Percentiles rank a stretch among this genome's conserved stretches.
Conservation (phyloP, 176 grass and related monocot species). For the Eleusine coracana region DNA sequence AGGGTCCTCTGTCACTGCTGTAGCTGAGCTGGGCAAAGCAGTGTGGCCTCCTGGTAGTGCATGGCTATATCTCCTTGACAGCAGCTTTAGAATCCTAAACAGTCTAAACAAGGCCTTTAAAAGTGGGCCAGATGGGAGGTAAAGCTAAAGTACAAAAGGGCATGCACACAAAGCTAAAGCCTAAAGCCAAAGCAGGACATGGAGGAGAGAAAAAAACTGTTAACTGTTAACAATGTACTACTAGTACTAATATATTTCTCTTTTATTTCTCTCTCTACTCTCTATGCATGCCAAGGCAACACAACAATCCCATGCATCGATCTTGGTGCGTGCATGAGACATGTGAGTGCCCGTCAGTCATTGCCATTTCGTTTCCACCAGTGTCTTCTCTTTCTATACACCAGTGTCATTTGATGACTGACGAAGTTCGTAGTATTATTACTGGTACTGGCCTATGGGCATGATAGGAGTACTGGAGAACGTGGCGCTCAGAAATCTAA, state of each 20-base stretch:
- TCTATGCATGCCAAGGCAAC: background rate
- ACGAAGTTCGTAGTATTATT: background rate
- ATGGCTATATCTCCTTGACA: slow-evolving; percentile 29
- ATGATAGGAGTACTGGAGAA: background rate
- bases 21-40: background rate
- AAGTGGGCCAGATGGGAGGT: slow-evolving; percentile 24
- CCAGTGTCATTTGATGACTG: background rate
- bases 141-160: slow-evolving; percentile 25
- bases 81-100: slow-evolving; percentile 43
- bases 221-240: slow-evolving; percentile 13
- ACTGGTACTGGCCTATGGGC: no score
- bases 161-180: background rate
- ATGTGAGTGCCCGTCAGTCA: slow-evolving; percentile 18
- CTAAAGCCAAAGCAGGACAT: background rate
- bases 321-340: slow-evolving; percentile 31
- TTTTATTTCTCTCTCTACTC: background rate
- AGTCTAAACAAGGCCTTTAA: slow-evolving; percentile 57
- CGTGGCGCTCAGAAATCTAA: background rate
- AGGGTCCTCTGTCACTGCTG: background rate
- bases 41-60: background rate
- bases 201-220: background rate
- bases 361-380: background rate
- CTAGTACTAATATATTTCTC: background rate
- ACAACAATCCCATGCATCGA: slow-evolving; percentile 41
- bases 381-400: background rate